Percentiles rank a stretch among this genome's conserved stretches.
These are phyloP conservation scores for Silene uniflora DNA, from an alignment of 148 eudicot species.

Conservation along the genomic window DNA sequence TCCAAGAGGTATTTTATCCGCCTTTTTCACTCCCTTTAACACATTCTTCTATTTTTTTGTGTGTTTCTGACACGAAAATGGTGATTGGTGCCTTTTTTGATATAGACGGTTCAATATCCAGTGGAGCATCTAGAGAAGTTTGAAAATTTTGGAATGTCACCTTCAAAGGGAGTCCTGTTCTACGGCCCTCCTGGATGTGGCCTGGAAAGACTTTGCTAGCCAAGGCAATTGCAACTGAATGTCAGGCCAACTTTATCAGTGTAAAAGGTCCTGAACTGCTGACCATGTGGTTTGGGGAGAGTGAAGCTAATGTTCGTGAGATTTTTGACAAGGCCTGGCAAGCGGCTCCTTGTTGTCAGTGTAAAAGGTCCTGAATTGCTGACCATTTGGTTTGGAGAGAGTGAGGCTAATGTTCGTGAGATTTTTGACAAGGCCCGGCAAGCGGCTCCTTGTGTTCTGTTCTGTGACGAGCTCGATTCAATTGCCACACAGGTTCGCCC, in stretches of 20 bases:
- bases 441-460: constrained; percentile 84
- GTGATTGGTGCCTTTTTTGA: neutral
- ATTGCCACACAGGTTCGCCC: constrained; percentile 78
- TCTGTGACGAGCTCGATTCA: constrained; percentile 84
- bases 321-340: constrained; percentile 78
- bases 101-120: constrained; percentile 38
- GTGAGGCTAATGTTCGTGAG: constrained; percentile 90
- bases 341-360: constrained; percentile 66
- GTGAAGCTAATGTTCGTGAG: constrained; percentile 90
- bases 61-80: neutral
- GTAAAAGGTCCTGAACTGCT: constrained; percentile 34
- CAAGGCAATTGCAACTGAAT: constrained; percentile 85
- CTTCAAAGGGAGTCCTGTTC: no score
- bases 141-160: no score
- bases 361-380: constrained; percentile 34
- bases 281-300: constrained; percentile 95
- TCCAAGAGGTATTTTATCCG: no score
- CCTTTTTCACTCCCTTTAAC: no score
- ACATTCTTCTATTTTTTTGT: no score
- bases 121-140: no score
- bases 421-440: constrained; percentile 80
- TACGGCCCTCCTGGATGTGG: no score
- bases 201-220: constrained; percentile 58
- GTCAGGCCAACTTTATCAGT: constrained; percentile 11
- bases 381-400: constrained; percentile 94